phyloP scores from a whole-genome alignment of 257 asterid species.

The Capsicum chinense region DNA sequence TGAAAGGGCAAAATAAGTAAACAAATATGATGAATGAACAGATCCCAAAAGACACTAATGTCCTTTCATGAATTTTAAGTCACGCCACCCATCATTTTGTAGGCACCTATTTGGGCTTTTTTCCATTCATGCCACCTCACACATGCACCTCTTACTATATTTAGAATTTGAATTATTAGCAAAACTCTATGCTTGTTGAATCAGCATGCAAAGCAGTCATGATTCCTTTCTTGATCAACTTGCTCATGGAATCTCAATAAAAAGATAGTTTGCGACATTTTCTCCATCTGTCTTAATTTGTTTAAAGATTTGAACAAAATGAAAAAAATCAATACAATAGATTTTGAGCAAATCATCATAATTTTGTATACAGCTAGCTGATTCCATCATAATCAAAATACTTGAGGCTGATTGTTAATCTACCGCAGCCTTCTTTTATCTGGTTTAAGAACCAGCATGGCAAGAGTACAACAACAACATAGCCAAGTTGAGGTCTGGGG shows the following conservation, averaged over 20 bases:
- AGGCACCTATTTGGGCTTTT: constrained; percentile 10
- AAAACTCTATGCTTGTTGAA: not conserved
- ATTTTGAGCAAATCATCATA: not conserved
- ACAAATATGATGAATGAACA: constrained; percentile 28
- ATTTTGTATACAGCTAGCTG: too few relatives aligned
- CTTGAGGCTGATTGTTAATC: not conserved
- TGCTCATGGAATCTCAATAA: not conserved
- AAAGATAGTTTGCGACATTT: not conserved
- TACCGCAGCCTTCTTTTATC: too few relatives aligned
- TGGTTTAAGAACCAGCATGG: too few relatives aligned
- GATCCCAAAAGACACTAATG: constrained; percentile 25
- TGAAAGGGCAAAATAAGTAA: constrained; percentile 26
- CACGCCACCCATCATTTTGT: constrained; percentile 44
- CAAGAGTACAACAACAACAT: too few relatives aligned
- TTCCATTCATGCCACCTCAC: not conserved
- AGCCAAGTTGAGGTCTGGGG: too few relatives aligned
- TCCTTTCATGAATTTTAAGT: not conserved
- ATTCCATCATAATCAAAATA: not conserved
- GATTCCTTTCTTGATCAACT: constrained; percentile 8
- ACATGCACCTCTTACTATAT: constrained; percentile 14
- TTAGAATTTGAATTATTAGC: not conserved
- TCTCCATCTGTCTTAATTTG: not conserved
- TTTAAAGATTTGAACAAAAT: not conserved
- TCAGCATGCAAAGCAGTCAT: constrained; percentile 23
- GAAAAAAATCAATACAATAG: not conserved